Base-by-base conservation (phyloP, 2,329 filamentous ascomycete genomes). In the Fusarium sp. region DNA sequence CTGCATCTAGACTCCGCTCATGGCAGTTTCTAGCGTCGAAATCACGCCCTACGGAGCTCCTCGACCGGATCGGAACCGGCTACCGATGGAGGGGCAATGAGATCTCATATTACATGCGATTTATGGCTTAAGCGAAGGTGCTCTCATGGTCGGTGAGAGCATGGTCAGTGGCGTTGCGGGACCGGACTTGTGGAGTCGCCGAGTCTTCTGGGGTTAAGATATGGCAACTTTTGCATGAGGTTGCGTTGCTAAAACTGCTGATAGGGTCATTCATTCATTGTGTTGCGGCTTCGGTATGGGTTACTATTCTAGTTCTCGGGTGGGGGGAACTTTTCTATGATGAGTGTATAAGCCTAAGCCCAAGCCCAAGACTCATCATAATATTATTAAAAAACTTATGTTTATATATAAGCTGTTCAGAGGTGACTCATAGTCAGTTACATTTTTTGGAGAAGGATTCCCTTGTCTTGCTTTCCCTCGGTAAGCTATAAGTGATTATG, bases 61-160 rank as follows among this genome's bases (percentile, higher is more conserved):
- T 69, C 27, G 39, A 68, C 61, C 66, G 70, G 62, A 50, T 70
- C 70, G 70, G 70, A 47, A 61, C 29, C 62, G 46, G 50, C 42
- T 59, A 47, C 70, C 63, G 68, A 55, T 59, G 55, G 44, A 60
- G 53, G 31, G 65, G 44, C 29, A n/a, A 38, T 38, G 38, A 39
- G 49, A 27, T 52, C 22, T 38, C 49, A 50, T 20, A 35, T 35
- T 38, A 38, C 33, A 52, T 39, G 49, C 49, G 22, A n/a, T 15
- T 39, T 53, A 38, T 53, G 22, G 33, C 49, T 38, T 17, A 25
- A 35, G 22, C 33, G 35, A 60, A 22, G 17, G 15, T 22, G 53
- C 41, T 42, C 39, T 47, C 53, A 47, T 45, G 33, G 41, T 56
- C 54, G 31, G 54, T 56, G 41, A 56, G 29, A 35, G 45, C 54